phyloP scores from a whole-genome alignment of 306 rosid genomes.

The Casuarina cunninghamiana region DNA sequence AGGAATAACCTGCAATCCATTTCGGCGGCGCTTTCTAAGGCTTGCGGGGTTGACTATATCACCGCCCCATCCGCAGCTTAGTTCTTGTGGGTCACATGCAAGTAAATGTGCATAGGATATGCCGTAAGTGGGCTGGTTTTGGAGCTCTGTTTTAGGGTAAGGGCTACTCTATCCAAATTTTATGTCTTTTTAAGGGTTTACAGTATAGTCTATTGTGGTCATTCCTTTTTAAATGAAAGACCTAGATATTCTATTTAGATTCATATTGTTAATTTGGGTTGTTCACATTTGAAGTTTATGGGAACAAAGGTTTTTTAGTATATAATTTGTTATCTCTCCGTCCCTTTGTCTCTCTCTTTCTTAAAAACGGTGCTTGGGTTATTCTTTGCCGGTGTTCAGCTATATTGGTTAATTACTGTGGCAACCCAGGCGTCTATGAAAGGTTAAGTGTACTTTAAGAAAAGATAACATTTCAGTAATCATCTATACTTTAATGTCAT shows the following conservation, averaged over 20 bases:
- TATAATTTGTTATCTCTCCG: neutral
- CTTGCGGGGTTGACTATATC: conserved; percentile 18
- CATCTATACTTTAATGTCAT: too few species aligned
- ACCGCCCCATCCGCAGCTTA: conserved; percentile 61
- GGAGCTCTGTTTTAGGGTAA: neutral
- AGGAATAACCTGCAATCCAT: conserved; percentile 14
- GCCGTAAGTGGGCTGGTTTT: neutral
- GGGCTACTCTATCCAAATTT: neutral
- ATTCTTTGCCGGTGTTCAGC: too few species aligned
- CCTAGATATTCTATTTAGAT: too few species aligned
- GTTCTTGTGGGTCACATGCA: neutral
- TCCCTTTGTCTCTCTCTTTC: neutral
- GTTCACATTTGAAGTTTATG: neutral
- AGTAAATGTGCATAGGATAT: neutral
- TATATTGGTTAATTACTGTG: too few species aligned
- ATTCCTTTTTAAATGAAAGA: too few species aligned
- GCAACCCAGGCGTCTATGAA: too few species aligned
- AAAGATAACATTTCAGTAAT: too few species aligned
- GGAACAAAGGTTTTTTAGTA: neutral
- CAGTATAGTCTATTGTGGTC: too few species aligned
- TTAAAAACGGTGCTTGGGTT: too few species aligned
- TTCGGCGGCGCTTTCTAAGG: conserved; percentile 23
- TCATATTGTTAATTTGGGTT: neutral
- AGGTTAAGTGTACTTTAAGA: too few species aligned
- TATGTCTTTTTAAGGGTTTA: too few species aligned